These are phyloP conservation scores for Ganoderma meredithae DNA, from an alignment of 1,284 basidiomycete species.

Conservation along the genomic window DNA sequence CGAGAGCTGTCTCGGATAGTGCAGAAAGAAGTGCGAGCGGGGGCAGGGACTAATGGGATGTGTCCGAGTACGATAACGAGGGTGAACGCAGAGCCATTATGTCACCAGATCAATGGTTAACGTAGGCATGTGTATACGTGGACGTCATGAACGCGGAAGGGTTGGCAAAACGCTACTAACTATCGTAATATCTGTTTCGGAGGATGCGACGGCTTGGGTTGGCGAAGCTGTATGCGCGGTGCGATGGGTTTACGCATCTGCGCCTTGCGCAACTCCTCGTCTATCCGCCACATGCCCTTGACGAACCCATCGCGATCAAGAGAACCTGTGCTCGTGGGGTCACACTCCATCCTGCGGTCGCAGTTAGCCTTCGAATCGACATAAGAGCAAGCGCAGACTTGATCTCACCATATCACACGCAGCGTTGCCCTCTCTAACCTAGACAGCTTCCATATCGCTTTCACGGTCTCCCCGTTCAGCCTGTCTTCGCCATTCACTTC, in stretches of 20 bases:
- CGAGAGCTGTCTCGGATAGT: slow-evolving; percentile 5
- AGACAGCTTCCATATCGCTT: slow-evolving; percentile 69
- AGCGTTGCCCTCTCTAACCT: slow-evolving; percentile 60
- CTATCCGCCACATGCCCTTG: slow-evolving; percentile 84
- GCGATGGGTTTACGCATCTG: slow-evolving; percentile 44
- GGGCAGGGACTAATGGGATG: not conserved
- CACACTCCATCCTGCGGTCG: slow-evolving; percentile 68
- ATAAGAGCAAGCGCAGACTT: slow-evolving; percentile 22
- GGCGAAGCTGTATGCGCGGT: slow-evolving; percentile 27
- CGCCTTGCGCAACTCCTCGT: slow-evolving; percentile 77
- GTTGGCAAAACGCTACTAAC: slow-evolving; percentile 16
- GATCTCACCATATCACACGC: slow-evolving; percentile 68
- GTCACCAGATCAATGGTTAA: slow-evolving; percentile 5
- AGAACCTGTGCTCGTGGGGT: slow-evolving; percentile 58
- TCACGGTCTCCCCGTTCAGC: slow-evolving; percentile 63
- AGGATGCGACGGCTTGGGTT: slow-evolving; percentile 26
- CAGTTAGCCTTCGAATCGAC: slow-evolving; percentile 1
- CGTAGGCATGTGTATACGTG: too few relatives aligned
- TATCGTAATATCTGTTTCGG: slow-evolving; percentile 31
- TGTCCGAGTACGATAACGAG: slow-evolving; percentile 9
- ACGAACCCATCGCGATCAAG: slow-evolving; percentile 73
- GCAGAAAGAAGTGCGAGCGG: slow-evolving; percentile 14
- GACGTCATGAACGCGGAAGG: not conserved
- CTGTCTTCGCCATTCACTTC: slow-evolving; percentile 52
- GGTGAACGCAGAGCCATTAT: slow-evolving; percentile 3